Evolutionary conservation across 2,329 filamentous ascomycete genomes (phyloP), one percentile per base, ranked within the genome.

Genomic region (Monosporascus sp.): DNA sequence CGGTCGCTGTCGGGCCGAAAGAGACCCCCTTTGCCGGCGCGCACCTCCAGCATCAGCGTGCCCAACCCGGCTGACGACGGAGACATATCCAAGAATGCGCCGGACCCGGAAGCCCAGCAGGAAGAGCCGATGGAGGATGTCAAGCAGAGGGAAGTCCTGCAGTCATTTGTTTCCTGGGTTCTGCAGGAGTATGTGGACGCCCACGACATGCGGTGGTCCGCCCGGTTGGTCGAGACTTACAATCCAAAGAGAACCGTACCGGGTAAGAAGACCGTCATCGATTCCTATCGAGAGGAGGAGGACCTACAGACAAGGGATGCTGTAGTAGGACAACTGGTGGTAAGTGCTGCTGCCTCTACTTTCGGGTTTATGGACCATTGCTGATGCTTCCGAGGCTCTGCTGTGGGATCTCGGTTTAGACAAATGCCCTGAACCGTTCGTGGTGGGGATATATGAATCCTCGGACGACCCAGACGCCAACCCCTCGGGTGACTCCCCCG

Each of bases 91-190:
- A 78, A 75, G 68, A 81, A 78, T 48, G 82, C 80, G 6, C 82
- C 82, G 2, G 84, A 85, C 61, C 83, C 83, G 0, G 83, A 86
- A 67, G 81, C 79, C 3, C 74, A 79, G 71, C 70, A 75, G 65
- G 65, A 72, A 38, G 75, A 78, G 46, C 76, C 77, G 6, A 75
- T 77, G 37, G 88, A 92, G 66, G 73, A 72, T 2, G 79, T 76
- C 8, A 73, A 91, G 55, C 82, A 87, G 62, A 75, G 75, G 37
- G 82, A 80, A 53, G 73, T 93, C 17, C 70, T 93, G 24, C 85
- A 90, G 63, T 84, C 85, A 1, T 92, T 94, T 67, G 77, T 90
- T n/a, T 90, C 87, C 0, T 88, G 89, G 64, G 72, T 92, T 18
- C 71, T 92, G 11, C 88, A 92, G 65, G 81, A 86, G 46, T 93